Evolutionary conservation across 1,284 basidiomycete species (phyloP), one percentile per base, ranked within the genome.

Genomic region (Acaromyces ingoldii): DNA sequence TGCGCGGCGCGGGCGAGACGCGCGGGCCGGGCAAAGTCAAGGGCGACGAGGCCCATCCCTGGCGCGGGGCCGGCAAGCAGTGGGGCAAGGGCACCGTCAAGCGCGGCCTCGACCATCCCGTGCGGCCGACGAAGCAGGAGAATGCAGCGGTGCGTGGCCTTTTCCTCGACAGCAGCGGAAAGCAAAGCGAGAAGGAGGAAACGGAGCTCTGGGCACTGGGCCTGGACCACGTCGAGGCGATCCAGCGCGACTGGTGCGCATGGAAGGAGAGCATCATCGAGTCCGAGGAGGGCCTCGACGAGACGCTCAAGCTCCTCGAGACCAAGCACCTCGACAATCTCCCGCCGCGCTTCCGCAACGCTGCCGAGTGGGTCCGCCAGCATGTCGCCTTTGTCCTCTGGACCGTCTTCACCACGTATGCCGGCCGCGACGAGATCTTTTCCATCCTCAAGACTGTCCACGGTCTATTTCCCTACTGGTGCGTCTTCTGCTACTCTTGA

Each of bases 11-110:
- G 39, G 55, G 50, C 26, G 55, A 57, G 36, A n/a, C 41, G 17
- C 41, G 45, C 19, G 55, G 55, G 1, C 55, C 55, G 13, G 55
- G 55, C 25, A 34, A 28, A 13, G 55, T 49, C 11, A 33, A 43
- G 37, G 55, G 55, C 9, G 31, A 40, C 11, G 55, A 53, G 39
- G 15, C 15, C n/a, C n/a, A n/a, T n/a, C n/a, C n/a, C n/a, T 57
- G 55, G 55, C n/a, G n/a, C n/a, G 50, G 51, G 11, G 30, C 30
- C 9, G 50, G 55, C 19, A 57, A 57, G 43, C 28, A 54, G 26
- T 57, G 55, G 55, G 55, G 55, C 17, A 43, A 46, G 24, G 55
- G 55, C 21, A 57, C 52, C 17, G 47, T 50, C 28, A 54, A 54
- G 38, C 46, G 52, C 17, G 55, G 55, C 6, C 17, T 57, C 7